Base-by-base conservation (phyloP, 2,329 filamentous ascomycete species). In the Paramyrothecium roridum region DNA sequence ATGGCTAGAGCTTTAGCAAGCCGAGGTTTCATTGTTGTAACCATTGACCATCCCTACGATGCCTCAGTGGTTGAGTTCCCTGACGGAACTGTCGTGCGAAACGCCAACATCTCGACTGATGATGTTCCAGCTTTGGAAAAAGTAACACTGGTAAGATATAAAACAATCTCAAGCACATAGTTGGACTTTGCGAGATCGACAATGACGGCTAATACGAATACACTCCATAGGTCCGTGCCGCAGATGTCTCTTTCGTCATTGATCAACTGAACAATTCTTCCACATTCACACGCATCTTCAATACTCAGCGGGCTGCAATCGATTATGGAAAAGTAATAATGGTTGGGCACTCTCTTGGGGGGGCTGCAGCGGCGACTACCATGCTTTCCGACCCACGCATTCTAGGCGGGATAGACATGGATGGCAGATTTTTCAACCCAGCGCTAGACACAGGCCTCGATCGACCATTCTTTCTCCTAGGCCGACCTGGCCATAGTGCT, bases 21-120 rank as follows among this genome's bases (percentile, higher is more conserved):
- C 17, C 67, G 73, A 7, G 79, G 79, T 0, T 77, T 73, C 50
- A 67, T 73, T 0, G 75, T 83, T 2, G 65, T 80, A 13, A 66
- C 77, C 0, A 65, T 83, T 22, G 80, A 83, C 54, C 80, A 82
- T 52, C 72, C 79, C 0, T 74, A 76, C 50, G 79, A 82, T 50
- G 69, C 74, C 0, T 55, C 63, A 1, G 66, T 78, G 20, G 71
- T 82, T 10, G 72, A 80, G 54, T 80, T 77, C n/a, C 74, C 77
- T 0, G 66, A 80, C 54, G 78, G 72, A 3, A 67, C 67, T 1
- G 56, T 72, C 12, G 62, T 70, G 10, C 62, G 62, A 54, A 56
- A 64, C 1, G 56, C 54, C 3, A 59, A 64, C 37, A 55, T 51
- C 20, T 56, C 60, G 3, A 48, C 49, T 23, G 55, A 57, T 30